phyloP scores from a whole-genome alignment of 192 early-diverging fungal genomes.

The Pecoramyces ruminantium region DNA sequence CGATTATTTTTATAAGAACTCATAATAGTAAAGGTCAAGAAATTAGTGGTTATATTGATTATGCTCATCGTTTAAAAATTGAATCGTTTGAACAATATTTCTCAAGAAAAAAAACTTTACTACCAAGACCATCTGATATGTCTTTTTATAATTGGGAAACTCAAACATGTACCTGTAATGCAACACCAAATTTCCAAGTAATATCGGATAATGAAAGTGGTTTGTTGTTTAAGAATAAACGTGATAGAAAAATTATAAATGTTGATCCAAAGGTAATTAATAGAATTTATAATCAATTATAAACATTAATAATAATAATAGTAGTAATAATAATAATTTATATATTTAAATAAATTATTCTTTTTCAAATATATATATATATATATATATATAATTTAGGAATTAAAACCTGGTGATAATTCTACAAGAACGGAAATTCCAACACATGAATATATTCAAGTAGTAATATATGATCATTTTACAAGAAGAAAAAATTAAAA shows the following conservation, averaged over 20 bases:
- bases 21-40: constrained; percentile 32
- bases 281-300: too few species aligned
- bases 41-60: constrained; percentile 44
- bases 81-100: constrained; percentile 49
- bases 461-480: constrained; percentile 46
- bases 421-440: constrained; percentile 28
- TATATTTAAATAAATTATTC: too few species aligned
- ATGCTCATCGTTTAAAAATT: constrained; percentile 38
- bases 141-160: constrained; percentile 54
- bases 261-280: constrained; percentile 33
- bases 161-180: constrained; percentile 40
- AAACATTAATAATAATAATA: too few species aligned
- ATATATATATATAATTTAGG: constrained; percentile 4
- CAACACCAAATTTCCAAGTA: constrained; percentile 46
- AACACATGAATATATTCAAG: constrained; percentile 37
- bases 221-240: constrained; percentile 44
- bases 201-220: constrained; percentile 49
- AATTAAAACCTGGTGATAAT: constrained; percentile 37
- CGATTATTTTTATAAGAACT: constrained; percentile 40
- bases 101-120: constrained; percentile 11
- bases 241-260: constrained; percentile 47
- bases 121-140: constrained; percentile 36
- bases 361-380: too few species aligned
- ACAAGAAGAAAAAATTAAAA: constrained; percentile 26
- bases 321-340: too few species aligned